A percentile compares a stretch with the other conserved stretches of the same genome.
Conservation (phyloP, 202 grass and related monocot genomes). For the Saccharum hybrid region DNA sequence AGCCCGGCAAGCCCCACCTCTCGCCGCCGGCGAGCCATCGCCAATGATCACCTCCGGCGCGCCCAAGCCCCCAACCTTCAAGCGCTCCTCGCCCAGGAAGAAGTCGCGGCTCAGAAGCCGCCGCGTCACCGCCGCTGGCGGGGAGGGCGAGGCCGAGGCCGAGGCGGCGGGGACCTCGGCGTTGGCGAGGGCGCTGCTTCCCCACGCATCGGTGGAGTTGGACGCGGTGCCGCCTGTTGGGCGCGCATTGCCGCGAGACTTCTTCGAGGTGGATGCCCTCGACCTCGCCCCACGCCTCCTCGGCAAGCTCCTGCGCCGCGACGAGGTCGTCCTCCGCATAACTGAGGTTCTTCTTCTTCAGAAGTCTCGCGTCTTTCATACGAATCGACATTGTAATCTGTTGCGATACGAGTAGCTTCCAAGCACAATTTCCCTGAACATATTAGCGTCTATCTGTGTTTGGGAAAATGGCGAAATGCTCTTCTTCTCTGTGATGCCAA, state of each 20-base stretch:
- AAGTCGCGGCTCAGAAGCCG: conserved; percentile 17
- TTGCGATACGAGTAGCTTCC: neutral
- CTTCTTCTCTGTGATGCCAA: neutral
- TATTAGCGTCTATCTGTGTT: neutral
- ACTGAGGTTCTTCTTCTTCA: conserved; percentile 63
- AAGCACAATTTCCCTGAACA: neutral
- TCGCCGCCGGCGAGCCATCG: neutral
- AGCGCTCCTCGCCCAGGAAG: conserved; percentile 59
- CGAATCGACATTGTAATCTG: neutral
- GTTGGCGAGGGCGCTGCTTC: conserved; percentile 13
- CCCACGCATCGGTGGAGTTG: neutral
- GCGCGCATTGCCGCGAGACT: conserved; percentile 55
- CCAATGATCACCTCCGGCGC: conserved; percentile 45
- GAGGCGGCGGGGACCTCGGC: neutral
- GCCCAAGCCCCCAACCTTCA: conserved; percentile 52
- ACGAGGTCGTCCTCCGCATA: conserved; percentile 81
- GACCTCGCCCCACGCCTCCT: conserved; percentile 87
- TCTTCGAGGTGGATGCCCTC: conserved; percentile 84
- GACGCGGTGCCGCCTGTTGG: neutral
- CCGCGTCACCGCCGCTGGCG: conserved; percentile 19
- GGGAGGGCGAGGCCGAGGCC: neutral
- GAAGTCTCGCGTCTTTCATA: neutral
- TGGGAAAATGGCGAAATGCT: neutral
- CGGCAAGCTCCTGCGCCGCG: conserved; percentile 82
- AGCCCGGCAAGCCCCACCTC: neutral